A percentile compares a stretch with the other conserved stretches of the same genome.
phyloP scores from a whole-genome alignment of 202 grass and related monocot species.

The Saccharum hybrid region DNA sequence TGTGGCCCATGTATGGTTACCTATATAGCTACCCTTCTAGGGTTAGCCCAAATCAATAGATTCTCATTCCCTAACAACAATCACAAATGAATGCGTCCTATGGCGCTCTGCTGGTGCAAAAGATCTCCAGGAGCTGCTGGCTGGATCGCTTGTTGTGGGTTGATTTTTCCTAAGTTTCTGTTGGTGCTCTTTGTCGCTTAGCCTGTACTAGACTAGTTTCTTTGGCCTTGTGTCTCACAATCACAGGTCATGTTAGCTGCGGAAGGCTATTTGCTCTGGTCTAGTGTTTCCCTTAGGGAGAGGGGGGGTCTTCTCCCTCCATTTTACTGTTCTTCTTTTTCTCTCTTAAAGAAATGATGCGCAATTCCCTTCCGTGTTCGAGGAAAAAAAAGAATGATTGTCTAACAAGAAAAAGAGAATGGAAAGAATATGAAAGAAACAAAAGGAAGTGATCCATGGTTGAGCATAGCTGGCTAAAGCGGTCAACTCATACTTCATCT shows the following conservation, averaged over 20 bases:
- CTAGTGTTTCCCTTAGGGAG: too few relatives aligned
- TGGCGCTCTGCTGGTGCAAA: neutral
- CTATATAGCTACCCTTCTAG: too few relatives aligned
- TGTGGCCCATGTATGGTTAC: too few relatives aligned
- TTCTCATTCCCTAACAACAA: too few relatives aligned
- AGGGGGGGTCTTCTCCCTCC: neutral
- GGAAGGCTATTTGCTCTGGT: too few relatives aligned
- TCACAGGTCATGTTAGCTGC: too few relatives aligned
- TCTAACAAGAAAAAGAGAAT: neutral
- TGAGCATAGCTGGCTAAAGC: conserved; percentile 1
- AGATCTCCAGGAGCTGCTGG: neutral
- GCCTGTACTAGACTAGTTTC: too few relatives aligned
- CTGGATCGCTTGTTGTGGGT: neutral
- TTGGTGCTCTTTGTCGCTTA: neutral
- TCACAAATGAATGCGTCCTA: neutral
- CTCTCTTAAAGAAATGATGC: neutral
- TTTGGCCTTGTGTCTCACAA: too few relatives aligned
- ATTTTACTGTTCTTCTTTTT: neutral
- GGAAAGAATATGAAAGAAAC: neutral
- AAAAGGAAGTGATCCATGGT: neutral
- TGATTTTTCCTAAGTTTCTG: neutral
- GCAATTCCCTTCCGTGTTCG: neutral
- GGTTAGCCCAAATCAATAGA: too few relatives aligned
- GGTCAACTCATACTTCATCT: conserved; percentile 18
- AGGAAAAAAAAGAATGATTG: neutral